These are phyloP conservation scores for Saccharum officinarum DNA, from an alignment of 176 grass and related monocot species.

Conservation along the genomic window DNA sequence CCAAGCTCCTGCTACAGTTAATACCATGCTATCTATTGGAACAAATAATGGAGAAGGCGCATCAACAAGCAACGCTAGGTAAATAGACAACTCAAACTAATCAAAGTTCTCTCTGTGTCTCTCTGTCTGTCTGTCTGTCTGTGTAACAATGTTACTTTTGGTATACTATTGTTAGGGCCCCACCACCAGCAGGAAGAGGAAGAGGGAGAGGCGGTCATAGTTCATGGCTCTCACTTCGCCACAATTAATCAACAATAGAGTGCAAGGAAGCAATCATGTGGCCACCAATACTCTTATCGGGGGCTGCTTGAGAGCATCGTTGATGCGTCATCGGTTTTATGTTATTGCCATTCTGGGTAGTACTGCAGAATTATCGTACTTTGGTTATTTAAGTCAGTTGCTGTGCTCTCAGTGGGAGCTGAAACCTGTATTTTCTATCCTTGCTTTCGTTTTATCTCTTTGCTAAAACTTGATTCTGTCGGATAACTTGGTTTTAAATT, in stretches of 20 bases:
- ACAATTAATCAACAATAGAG: not conserved
- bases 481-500: not conserved
- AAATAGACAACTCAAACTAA: not conserved
- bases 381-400: not conserved
- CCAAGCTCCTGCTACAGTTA: slow-evolving; percentile 16
- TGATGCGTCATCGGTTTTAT: not conserved
- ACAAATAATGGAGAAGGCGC: slow-evolving; percentile 28
- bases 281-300: not conserved
- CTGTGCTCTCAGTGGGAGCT: not conserved
- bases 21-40: slow-evolving; percentile 11
- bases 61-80: slow-evolving; percentile 13
- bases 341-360: not conserved
- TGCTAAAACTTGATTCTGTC: not conserved
- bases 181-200: not conserved
- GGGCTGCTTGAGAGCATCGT: not conserved
- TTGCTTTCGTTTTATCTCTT: not conserved
- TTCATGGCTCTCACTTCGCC: not conserved
- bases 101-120: not conserved
- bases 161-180: not conserved
- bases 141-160: not conserved
- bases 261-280: not conserved
- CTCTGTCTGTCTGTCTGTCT: not conserved
- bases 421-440: not conserved
- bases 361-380: not conserved
- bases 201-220: not conserved